Evolutionary conservation across 768 basidiomycete species (phyloP), one percentile per base, ranked within the genome.

Genomic region (Suillus clintonianus): DNA sequence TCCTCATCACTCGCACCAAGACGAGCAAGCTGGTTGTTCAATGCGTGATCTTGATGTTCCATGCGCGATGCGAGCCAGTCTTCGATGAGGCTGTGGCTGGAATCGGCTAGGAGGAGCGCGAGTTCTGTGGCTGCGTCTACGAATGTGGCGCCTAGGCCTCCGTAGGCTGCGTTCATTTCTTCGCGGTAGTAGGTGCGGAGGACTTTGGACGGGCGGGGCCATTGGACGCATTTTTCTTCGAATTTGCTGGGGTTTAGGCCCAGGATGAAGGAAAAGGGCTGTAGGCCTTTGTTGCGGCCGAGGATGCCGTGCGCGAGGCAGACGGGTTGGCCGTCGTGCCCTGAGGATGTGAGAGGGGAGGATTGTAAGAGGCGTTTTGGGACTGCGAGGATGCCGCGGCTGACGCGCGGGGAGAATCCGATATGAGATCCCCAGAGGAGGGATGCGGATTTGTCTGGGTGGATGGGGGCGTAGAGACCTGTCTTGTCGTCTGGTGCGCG

Each of bases 361-460:
- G 58, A 51, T 19, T 17, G n/a, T 19, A 59, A n/a, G 42, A 59
- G 43, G 27, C 41, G 58, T 45, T 59, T 22, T 2, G 58, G 42
- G 34, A 59, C 24, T n/a, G 58, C 58, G 11, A 59, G 58, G n/a
- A 59, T 30, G 7, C 10, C 24, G 9, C 58, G 58, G 24, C 58
- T 59, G 58, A 59, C 58, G 19, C 58, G 58, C 10, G 58, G 58
- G 9, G 58, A 19, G 58, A 59, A 59, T 22, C 58, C 58, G 27
- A 51, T 59, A 13, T 42, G 41, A 15, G 24, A 24, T 2, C 58
- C 58, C 58, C 58, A 59, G 19, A 30, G 58, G 15, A 59, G 58
- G n/a, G 58, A 59, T 17, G 24, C 43, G 4, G 41, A 50, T 27
- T 17, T 22, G 8, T 34, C 39, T 3, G 24, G 1, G n/a, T 30